Evolutionary conservation across 2,329 filamentous ascomycete genomes (phyloP).

Genomic region (Calonectria montana): DNA sequence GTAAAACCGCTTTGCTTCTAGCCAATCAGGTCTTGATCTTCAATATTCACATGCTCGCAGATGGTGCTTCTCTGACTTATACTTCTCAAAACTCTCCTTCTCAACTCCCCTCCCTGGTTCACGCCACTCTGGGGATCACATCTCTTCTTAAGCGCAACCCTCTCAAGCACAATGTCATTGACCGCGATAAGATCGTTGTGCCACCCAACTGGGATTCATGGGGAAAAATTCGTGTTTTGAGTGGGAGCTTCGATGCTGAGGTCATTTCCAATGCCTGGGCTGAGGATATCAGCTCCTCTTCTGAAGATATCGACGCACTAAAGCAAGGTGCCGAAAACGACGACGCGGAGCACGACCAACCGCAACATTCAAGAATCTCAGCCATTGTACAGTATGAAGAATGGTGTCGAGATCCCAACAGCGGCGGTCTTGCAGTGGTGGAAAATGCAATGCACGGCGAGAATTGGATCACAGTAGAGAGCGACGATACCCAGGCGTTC

Average conservation of each 20-base stretch:
- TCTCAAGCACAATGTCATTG: slow-evolving; percentile 90
- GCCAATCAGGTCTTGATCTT: slow-evolving; percentile 39
- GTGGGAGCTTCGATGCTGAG: slow-evolving; percentile 94
- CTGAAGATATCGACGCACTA: slow-evolving; percentile 40
- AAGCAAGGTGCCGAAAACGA: slow-evolving; percentile 38
- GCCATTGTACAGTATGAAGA: slow-evolving; percentile 82
- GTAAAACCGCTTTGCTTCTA: slow-evolving; percentile 43
- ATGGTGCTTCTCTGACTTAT: slow-evolving; percentile 87
- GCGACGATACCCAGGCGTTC: slow-evolving; percentile 80
- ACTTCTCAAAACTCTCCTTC: slow-evolving; percentile 81
- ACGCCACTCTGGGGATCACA: slow-evolving; percentile 87
- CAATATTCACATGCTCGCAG: slow-evolving; percentile 54
- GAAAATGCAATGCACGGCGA: slow-evolving; percentile 54
- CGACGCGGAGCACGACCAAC: slow-evolving; percentile 35
- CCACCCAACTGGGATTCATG: slow-evolving; percentile 98
- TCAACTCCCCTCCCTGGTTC: slow-evolving; percentile 81
- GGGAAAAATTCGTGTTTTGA: slow-evolving; percentile 93
- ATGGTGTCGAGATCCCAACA: slow-evolving; percentile 80
- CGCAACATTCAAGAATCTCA: slow-evolving; percentile 55
- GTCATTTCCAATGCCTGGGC: slow-evolving; percentile 87
- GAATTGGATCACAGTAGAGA: slow-evolving; percentile 48
- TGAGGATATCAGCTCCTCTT: slow-evolving; percentile 76
- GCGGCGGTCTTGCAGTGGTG: slow-evolving; percentile 62
- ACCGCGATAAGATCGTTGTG: slow-evolving; percentile 92
- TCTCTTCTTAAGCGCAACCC: slow-evolving; percentile 83